Base-by-base conservation (phyloP, 108 stramenopile genomes). In the Cyclotella choctawhatcheeana region DNA sequence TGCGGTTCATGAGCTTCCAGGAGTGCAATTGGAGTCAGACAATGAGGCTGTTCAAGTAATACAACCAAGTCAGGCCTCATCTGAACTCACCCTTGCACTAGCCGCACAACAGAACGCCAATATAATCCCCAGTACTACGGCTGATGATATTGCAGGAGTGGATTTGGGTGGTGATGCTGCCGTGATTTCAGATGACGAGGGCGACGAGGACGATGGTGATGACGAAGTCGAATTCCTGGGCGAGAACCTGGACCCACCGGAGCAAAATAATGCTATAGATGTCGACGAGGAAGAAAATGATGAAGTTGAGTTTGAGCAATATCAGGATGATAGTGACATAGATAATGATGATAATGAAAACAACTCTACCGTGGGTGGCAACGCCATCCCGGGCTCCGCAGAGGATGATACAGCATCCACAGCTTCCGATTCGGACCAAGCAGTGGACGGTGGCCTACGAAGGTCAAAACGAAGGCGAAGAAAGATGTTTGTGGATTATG, bases 141-240 rank as follows among this genome's bases (percentile, higher is more conserved):
- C 6, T 51, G 22, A 35, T 26, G 32, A 33, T 69, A 62, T 77
- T 71, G 61, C 76, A 70, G 69, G 59, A 77, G 76, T 77, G 76
- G 40, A 56, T 35, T 44, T 53, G 37, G 8, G 12, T 6, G 37
- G 12, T 40, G 6, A 8, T 8, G 37, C 37, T 12, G 69, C 63
- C 18, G 35, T 47, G 25, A 20, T 22, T 4, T 25, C 25, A 29
- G 44, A 27, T 16, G 25, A 2, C 5, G 58, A 48, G 24, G 13
- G 31, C 32, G 37, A 27, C 26, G 17, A 17, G 10, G 26, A 59
- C 14, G 58, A 70, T 30, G 55, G 59, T 10, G 56, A 59, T 52
- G 37, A 58, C 32, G 24, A 12, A 8, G 37, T 8, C 12, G 37
- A 8, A 8, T 6, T 6, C 37, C 37, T 40, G 37, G 37, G 37